Evolutionary conservation across 768 basidiomycete species (phyloP), one percentile per base, ranked within the genome.

Genomic region (Tricholoma terreum): DNA sequence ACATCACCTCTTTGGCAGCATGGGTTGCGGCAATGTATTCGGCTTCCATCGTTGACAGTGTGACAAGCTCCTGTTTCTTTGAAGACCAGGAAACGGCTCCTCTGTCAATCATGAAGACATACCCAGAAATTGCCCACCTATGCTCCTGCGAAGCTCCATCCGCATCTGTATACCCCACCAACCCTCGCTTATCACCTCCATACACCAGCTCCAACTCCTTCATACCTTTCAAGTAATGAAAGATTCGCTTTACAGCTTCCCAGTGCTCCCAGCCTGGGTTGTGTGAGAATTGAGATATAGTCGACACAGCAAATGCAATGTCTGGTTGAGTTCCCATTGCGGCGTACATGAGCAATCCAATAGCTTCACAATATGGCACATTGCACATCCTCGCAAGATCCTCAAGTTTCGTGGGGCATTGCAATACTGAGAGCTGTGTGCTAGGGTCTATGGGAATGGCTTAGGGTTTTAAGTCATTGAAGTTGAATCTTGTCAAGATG

Each of bases 201-300:
- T n/a, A n/a, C n/a, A n/a, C n/a, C n/a, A n/a, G n/a, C n/a, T n/a
- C n/a, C n/a, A n/a, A n/a, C n/a, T n/a, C n/a, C n/a, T n/a, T n/a
- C n/a, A n/a, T n/a, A n/a, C n/a, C n/a, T n/a, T n/a, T n/a, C n/a
- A n/a, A n/a, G n/a, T n/a, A n/a, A n/a, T n/a, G n/a, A 48, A 75
- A 65, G 19, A 78, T 59, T 31, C 68, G 68, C 52, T 74, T 74
- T 2, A 73, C 71, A 5, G 74, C 77, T 3, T 69, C 58, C 73
- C 74, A 80, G 57, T 82, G 79, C 0, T 38, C 54, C 0, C 21
- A 14, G 1, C 66, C 63, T 1, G 73, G 76, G 50, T 74, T 73
- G 2, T 63, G 50, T 9, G 63, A 50, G 66, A 73, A 79, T 2
- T 65, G 69, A 0, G 69, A 63, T 4, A 79, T 63, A 0, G 60